A percentile compares a stretch with the other conserved stretches of the same genome.
These are phyloP conservation scores for Candida suzukii DNA, from an alignment of 805 yeast species.

Conservation along the genomic window DNA sequence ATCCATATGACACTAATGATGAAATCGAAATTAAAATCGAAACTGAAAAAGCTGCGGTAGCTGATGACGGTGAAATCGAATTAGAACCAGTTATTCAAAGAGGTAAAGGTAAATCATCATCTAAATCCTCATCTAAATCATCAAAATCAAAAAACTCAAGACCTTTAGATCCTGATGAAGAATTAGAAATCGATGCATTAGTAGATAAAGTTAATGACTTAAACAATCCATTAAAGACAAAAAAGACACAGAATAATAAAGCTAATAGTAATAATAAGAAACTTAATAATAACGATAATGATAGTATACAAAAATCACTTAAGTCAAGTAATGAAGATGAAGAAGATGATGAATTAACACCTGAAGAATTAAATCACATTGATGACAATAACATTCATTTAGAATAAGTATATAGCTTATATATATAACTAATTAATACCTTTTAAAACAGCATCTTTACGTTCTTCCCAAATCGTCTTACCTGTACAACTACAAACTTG, in stretches of 20 bases:
- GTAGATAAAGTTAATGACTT: neutral
- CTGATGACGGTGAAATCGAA: neutral
- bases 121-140: no score
- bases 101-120: neutral
- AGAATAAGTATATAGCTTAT: neutral
- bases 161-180: slow-evolving; percentile 1
- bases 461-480: slow-evolving; percentile 92
- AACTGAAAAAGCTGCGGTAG: neutral
- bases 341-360: neutral
- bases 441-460: slow-evolving; percentile 61
- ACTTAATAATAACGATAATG: neutral
- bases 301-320: neutral
- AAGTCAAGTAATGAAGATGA: slow-evolving; percentile 1
- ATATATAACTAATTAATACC: slow-evolving; percentile 34
- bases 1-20: no score
- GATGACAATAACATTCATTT: slow-evolving; percentile 10
- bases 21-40: neutral
- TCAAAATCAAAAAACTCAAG: neutral
- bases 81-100: neutral
- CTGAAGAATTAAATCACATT: slow-evolving; percentile 3
- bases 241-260: neutral
- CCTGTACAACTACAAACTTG: slow-evolving; percentile 93
- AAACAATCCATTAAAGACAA: neutral
- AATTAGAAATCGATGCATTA: neutral
- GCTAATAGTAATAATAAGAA: neutral